Conservation (phyloP, 2,329 filamentous ascomycete genomes). For the Chaetomiaceae sp. region DNA sequence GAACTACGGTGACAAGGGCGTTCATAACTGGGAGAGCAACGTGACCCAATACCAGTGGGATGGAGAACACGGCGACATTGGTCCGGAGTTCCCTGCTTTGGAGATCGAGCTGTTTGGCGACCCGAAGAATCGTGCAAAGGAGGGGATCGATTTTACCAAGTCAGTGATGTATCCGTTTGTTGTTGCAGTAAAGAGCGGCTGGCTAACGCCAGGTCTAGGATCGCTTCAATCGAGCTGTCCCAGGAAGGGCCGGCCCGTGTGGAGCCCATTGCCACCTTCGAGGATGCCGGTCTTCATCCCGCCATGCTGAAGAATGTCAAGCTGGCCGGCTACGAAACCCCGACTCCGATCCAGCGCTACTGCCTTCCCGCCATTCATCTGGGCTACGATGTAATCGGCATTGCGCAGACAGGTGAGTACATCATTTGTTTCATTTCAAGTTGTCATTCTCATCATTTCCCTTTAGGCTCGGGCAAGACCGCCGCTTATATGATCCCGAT, state of each 20-base stretch:
- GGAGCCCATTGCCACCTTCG: slow-evolving; percentile 54
- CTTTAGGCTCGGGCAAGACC: slow-evolving; percentile 87
- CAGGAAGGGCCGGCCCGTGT: slow-evolving; percentile 56
- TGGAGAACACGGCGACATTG: slow-evolving; percentile 82
- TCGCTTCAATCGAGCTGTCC: slow-evolving; percentile 49
- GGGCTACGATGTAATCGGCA: slow-evolving; percentile 77
- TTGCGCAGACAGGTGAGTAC: slow-evolving; percentile 85
- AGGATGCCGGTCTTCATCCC: slow-evolving; percentile 78
- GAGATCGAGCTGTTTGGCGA: slow-evolving; percentile 72
- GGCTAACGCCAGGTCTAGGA: slow-evolving; percentile 39
- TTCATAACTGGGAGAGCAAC: slow-evolving; percentile 45
- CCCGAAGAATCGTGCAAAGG: slow-evolving; percentile 45
- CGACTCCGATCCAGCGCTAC: slow-evolving; percentile 86
- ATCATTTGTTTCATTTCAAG: neutral
- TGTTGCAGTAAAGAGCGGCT: slow-evolving; percentile 1
- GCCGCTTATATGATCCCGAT: slow-evolving; percentile 88
- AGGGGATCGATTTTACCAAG: slow-evolving; percentile 61
- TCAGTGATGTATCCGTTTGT: slow-evolving; percentile 36
- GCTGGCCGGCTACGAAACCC: slow-evolving; percentile 63
- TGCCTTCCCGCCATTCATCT: slow-evolving; percentile 73
- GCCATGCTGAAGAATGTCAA: slow-evolving; percentile 73
- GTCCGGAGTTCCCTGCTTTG: slow-evolving; percentile 63
- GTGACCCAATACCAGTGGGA: slow-evolving; percentile 77
- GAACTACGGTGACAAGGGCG: slow-evolving; percentile 17
- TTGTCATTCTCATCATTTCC: slow-evolving; percentile 6